phyloP scores from a whole-genome alignment of 2,329 filamentous ascomycete species.

The Aplosporella prunicola region DNA sequence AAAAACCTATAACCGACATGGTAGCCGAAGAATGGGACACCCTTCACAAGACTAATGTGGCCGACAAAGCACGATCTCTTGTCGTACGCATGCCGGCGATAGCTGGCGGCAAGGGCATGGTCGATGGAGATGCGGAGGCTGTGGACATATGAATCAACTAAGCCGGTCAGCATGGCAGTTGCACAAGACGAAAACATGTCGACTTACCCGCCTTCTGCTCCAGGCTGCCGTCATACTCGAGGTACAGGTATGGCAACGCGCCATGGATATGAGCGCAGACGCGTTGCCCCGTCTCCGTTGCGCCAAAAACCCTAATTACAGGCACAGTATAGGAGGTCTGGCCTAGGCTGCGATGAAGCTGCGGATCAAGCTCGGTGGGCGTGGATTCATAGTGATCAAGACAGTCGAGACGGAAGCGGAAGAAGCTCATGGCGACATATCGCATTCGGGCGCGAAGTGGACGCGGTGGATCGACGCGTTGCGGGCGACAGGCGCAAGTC shows the following conservation, averaged over 20 bases:
- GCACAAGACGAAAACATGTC: not conserved
- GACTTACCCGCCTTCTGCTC: conserved; percentile 56
- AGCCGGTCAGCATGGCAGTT: conserved; percentile 16
- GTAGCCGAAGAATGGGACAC: conserved; percentile 91
- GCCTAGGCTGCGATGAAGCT: conserved; percentile 56
- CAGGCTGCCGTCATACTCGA: conserved; percentile 69
- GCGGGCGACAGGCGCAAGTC: too few relatives aligned
- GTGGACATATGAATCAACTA: conserved; percentile 67
- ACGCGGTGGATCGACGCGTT: too few relatives aligned
- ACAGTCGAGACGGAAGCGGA: conserved; percentile 87
- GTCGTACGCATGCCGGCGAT: conserved; percentile 64
- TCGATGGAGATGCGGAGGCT: conserved; percentile 80
- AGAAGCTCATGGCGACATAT: conserved; percentile 74
- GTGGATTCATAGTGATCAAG: conserved; percentile 86
- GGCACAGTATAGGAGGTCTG: conserved; percentile 61
- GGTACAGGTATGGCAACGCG: conserved; percentile 89
- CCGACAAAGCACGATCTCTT: conserved; percentile 68
- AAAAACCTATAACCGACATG: conserved; percentile 86
- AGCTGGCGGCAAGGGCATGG: conserved; percentile 77
- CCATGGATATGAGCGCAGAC: conserved; percentile 95
- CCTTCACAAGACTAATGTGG: conserved; percentile 85
- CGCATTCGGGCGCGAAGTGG: too few relatives aligned
- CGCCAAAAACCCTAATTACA: conserved; percentile 81
- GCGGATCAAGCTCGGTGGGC: conserved; percentile 72
- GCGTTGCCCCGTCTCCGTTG: conserved; percentile 89